These are phyloP conservation scores for Aspergillus alliaceus DNA, from an alignment of 2,329 filamentous ascomycete genomes.

Conservation along the genomic window DNA sequence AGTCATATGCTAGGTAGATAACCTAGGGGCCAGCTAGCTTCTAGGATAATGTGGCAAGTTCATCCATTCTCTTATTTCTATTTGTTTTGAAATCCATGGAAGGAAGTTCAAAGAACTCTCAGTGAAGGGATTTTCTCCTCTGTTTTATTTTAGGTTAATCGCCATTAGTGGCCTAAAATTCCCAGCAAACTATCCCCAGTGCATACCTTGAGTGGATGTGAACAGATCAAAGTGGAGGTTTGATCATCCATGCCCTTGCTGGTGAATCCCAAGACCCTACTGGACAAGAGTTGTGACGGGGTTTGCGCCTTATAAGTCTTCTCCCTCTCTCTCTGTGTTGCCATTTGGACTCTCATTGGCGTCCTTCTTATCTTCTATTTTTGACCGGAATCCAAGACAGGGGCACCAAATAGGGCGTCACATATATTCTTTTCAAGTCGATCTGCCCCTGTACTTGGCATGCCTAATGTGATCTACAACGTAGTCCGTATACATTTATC, in stretches of 20 bases:
- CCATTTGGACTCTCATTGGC: no score
- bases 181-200: not conserved
- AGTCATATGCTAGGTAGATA: not conserved
- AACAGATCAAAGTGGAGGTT: not conserved
- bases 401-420: not conserved
- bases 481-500: not conserved
- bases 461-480: not conserved
- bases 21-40: not conserved
- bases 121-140: not conserved
- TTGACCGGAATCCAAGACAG: not conserved
- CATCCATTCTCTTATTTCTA: not conserved
- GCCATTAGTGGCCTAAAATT: not conserved
- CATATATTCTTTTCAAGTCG: not conserved
- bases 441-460: not conserved
- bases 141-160: not conserved
- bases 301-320: not conserved
- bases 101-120: not conserved
- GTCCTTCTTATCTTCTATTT: not conserved
- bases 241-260: conserved; percentile 5
- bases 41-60: not conserved
- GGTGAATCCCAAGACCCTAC: not conserved
- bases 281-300: not conserved
- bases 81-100: not conserved
- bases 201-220: not conserved
- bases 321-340: not conserved